Percentiles rank a stretch among this genome's conserved stretches.
Evolutionary conservation across 768 basidiomycete species (phyloP).

Genomic region (Termitomyces sp.): DNA sequence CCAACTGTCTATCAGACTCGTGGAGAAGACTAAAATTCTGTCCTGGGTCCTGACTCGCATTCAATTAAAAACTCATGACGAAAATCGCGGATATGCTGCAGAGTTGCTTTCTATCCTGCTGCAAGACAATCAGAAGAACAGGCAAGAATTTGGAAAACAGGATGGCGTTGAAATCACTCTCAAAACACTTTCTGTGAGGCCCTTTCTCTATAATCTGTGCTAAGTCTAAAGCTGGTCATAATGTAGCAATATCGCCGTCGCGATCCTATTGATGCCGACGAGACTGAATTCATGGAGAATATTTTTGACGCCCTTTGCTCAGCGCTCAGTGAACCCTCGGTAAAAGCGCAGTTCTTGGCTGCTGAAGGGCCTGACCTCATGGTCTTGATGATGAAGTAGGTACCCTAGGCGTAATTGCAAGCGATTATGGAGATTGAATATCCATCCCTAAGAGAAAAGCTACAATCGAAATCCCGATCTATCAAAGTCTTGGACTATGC

Average conservation of each 20-base stretch:
- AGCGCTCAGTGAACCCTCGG: slow-evolving; percentile 66
- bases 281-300: slow-evolving; percentile 98
- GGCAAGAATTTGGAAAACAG: slow-evolving; percentile 59
- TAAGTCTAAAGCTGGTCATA: neutral
- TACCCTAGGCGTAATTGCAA: slow-evolving; percentile 9
- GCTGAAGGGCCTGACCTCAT: slow-evolving; percentile 95
- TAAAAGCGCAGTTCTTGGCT: slow-evolving; percentile 79
- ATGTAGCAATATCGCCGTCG: slow-evolving; percentile 78
- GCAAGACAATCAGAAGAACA: slow-evolving; percentile 66
- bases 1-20: slow-evolving; percentile 60
- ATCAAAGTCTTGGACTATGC: slow-evolving; percentile 93
- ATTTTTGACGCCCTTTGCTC: slow-evolving; percentile 89
- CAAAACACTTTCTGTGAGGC: slow-evolving; percentile 75
- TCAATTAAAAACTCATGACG: slow-evolving; percentile 67
- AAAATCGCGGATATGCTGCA: slow-evolving; percentile 90
- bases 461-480: slow-evolving; percentile 70
- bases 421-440: slow-evolving; percentile 3
- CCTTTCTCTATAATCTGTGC: neutral
- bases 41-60: slow-evolving; percentile 78
- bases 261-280: slow-evolving; percentile 83
- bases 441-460: slow-evolving; percentile 58
- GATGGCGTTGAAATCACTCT: slow-evolving; percentile 77
- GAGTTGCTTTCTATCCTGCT: slow-evolving; percentile 90
- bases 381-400: slow-evolving; percentile 96
- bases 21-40: slow-evolving; percentile 69